phyloP scores from a whole-genome alignment of 495 filamentous ascomycete genomes.

The Aspergillus olivimuriae region DNA sequence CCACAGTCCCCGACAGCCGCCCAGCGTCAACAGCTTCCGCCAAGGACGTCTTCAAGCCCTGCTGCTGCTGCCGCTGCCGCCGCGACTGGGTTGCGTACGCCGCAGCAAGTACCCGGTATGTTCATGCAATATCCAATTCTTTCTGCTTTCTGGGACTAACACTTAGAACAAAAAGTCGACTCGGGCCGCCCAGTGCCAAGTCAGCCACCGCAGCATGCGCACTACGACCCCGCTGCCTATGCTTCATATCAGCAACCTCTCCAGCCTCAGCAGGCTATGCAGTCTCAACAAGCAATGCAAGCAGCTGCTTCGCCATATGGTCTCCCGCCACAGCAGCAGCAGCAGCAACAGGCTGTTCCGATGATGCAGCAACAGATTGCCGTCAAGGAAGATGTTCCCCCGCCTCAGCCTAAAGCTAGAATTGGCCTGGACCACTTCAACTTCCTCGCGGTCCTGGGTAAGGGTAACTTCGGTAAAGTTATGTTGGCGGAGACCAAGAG shows the following conservation, averaged over 20 bases:
- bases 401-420: constrained; percentile 62
- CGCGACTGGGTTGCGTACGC: constrained; percentile 26
- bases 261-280: constrained; percentile 26
- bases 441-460: constrained; percentile 96
- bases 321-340: constrained; percentile 42
- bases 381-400: constrained; percentile 44
- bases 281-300: constrained; percentile 1
- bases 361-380: constrained; percentile 21
- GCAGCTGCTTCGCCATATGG: constrained; percentile 23
- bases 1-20: constrained; percentile 37
- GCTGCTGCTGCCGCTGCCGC: constrained; percentile 30
- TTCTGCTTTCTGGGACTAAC: constrained; percentile 7
- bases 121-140: not conserved
- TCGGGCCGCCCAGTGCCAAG: constrained; percentile 33
- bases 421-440: constrained; percentile 99
- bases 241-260: constrained; percentile 47
- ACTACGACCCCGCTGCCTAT: constrained; percentile 70
- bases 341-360: constrained; percentile 39
- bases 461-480: constrained; percentile 99
- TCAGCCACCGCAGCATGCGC: constrained; percentile 52
- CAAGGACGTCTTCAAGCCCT: constrained; percentile 29
- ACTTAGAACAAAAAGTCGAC: constrained; percentile 13
- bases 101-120: constrained; percentile 34
- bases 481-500: constrained; percentile 98
- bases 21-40: constrained; percentile 30